Conservation (phyloP, 176 grass and related monocot genomes). For the Dendrocalamus sinicus region DNA sequence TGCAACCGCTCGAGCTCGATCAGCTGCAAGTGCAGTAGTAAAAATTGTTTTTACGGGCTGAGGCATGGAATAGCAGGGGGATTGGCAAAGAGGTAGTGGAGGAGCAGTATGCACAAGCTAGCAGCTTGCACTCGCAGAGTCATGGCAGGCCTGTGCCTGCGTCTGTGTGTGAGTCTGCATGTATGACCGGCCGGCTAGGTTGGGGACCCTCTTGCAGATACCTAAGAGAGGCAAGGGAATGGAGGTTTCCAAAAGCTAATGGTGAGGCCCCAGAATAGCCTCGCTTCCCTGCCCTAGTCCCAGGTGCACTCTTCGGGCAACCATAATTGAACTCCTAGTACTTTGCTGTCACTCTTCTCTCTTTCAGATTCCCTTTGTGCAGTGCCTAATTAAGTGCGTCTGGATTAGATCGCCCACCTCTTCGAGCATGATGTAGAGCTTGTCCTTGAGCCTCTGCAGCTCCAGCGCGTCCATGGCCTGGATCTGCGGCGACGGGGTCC, state of each 20-base stretch:
- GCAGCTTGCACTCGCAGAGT: constrained; percentile 47
- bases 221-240: constrained; percentile 64
- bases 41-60: constrained; percentile 1
- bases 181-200: constrained; percentile 49
- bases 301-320: constrained; percentile 80
- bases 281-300: constrained; percentile 57
- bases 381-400: constrained; percentile 38
- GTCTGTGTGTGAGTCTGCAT: constrained; percentile 34
- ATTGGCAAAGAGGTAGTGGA: constrained; percentile 53
- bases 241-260: constrained; percentile 92
- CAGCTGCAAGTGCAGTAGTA: constrained; percentile 16
- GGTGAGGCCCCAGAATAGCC: constrained; percentile 67
- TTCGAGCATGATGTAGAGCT: constrained; percentile 86
- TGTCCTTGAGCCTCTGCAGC: constrained; percentile 83
- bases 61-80: constrained; percentile 46
- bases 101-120: constrained; percentile 40
- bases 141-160: constrained; percentile 41
- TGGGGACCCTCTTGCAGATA: constrained; percentile 52
- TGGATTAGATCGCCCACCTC: constrained; percentile 68
- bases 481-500: constrained; percentile 58
- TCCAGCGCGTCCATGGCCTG: constrained; percentile 72
- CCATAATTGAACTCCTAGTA: constrained; percentile 57
- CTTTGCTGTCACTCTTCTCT: constrained; percentile 21
- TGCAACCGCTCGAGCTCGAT: constrained; percentile 26
- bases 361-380: constrained; percentile 41